phyloP scores from a whole-genome alignment of 176 grass and related monocot species.

The Aechmea fasciata region DNA sequence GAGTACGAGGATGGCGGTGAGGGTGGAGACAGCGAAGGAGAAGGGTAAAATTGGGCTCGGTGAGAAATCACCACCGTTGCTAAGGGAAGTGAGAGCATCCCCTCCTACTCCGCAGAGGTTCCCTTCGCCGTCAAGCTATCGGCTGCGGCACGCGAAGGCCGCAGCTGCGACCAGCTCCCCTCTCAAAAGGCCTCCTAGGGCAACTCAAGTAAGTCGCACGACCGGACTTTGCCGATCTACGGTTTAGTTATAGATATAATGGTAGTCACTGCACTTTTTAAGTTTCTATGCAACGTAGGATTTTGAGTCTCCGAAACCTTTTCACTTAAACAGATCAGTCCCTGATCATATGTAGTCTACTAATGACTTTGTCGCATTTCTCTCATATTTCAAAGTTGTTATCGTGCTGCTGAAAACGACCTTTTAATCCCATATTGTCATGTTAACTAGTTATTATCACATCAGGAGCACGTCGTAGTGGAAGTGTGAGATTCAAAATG shows the following conservation, averaged over 20 bases:
- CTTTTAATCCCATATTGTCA: too few relatives aligned
- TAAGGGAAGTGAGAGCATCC: constrained; percentile 69
- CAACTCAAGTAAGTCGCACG: constrained; percentile 23
- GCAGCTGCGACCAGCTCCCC: constrained; percentile 31
- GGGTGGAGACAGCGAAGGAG: constrained; percentile 38
- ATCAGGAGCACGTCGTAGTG: too few relatives aligned
- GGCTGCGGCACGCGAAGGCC: constrained; percentile 37
- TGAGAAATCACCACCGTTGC: constrained; percentile 30
- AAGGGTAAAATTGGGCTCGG: constrained; percentile 9
- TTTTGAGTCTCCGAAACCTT: too few relatives aligned
- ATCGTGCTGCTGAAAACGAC: too few relatives aligned
- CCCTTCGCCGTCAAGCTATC: constrained; percentile 50
- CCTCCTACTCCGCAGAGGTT: constrained; percentile 84
- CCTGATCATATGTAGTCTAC: too few relatives aligned
- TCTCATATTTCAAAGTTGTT: too few relatives aligned
- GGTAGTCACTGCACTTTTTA: background rate
- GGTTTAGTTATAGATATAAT: background rate
- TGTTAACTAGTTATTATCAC: too few relatives aligned
- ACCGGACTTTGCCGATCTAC: background rate
- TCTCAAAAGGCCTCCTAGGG: constrained; percentile 60
- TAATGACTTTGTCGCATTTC: too few relatives aligned
- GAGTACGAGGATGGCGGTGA: constrained; percentile 12
- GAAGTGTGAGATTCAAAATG: too few relatives aligned
- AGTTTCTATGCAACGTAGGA: too few relatives aligned
- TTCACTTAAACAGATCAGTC: too few relatives aligned